Percentiles rank a stretch among this genome's conserved stretches.
Evolutionary conservation across 257 asterid species (phyloP).

Genomic region (Ilex aquifolium): DNA sequence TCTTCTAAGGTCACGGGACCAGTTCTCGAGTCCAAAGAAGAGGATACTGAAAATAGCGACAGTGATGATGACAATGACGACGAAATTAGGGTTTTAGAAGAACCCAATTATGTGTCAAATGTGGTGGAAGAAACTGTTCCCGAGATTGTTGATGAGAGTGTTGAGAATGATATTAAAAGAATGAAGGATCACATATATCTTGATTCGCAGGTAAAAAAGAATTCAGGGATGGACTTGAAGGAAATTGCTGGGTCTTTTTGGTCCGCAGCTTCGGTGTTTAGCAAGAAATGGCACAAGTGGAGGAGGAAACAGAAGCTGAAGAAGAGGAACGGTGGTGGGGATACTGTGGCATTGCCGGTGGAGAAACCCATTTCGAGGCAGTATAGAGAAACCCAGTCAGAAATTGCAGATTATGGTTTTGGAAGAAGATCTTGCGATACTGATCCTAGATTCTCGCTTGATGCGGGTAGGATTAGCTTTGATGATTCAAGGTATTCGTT

Average conservation of each 20-base stretch:
- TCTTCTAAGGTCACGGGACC: neutral
- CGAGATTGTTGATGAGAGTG: slow-evolving; percentile 65
- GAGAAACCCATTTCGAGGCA: slow-evolving; percentile 69
- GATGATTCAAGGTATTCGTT: slow-evolving; percentile 79
- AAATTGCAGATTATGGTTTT: slow-evolving; percentile 82
- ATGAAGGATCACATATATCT: slow-evolving; percentile 84
- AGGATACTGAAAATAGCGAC: slow-evolving; percentile 4
- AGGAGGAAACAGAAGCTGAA: slow-evolving; percentile 74
- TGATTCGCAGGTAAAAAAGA: slow-evolving; percentile 48
- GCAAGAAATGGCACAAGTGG: slow-evolving; percentile 93
- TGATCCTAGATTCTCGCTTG: slow-evolving; percentile 83
- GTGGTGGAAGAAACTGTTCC: neutral
- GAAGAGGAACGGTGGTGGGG: slow-evolving; percentile 45
- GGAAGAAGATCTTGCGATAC: slow-evolving; percentile 83
- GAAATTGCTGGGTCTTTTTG: slow-evolving; percentile 47
- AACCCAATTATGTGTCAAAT: neutral
- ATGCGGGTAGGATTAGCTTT: slow-evolving; percentile 69
- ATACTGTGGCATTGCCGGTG: slow-evolving; percentile 51
- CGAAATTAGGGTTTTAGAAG: slow-evolving; percentile 41
- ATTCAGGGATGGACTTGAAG: slow-evolving; percentile 21
- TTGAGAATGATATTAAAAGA: slow-evolving; percentile 32
- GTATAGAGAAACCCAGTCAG: slow-evolving; percentile 72
- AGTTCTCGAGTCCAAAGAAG: slow-evolving; percentile 42
- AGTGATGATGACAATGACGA: slow-evolving; percentile 22
- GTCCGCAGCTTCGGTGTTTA: slow-evolving; percentile 83